Percentiles rank a stretch among this genome's conserved stretches.
phyloP scores from a whole-genome alignment of 164 flowering plant genomes.

The Berberis thunbergii region DNA sequence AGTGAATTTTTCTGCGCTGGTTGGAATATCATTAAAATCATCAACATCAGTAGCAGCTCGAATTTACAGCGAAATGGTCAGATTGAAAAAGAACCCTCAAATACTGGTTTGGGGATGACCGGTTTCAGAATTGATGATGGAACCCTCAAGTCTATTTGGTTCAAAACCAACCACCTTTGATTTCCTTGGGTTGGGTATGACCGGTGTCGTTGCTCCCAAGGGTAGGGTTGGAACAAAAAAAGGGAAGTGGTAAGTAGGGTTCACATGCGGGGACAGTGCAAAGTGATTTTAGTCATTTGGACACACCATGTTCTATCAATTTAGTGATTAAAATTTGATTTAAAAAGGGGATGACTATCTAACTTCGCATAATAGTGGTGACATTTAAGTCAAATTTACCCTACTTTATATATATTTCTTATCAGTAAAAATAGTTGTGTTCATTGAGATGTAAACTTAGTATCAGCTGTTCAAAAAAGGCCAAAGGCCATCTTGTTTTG shows the following conservation, averaged over 20 bases:
- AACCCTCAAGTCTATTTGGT: conserved; percentile 46
- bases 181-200: conserved; percentile 77
- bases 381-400: too few species aligned
- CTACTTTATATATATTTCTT: too few species aligned
- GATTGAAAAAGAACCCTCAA: conserved; percentile 22
- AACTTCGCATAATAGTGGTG: too few species aligned
- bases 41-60: conserved; percentile 18
- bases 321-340: too few species aligned
- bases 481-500: neutral
- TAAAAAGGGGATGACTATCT: too few species aligned
- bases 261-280: too few species aligned
- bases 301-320: too few species aligned
- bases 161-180: conserved; percentile 68
- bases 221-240: conserved; percentile 19
- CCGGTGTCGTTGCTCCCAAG: conserved; percentile 36
- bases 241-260: too few species aligned
- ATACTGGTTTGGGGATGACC: conserved; percentile 40
- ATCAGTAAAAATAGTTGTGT: too few species aligned
- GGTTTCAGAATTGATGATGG: conserved; percentile 58
- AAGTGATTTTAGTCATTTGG: too few species aligned
- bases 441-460: too few species aligned
- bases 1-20: conserved; percentile 59
- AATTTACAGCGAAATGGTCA: conserved; percentile 26
- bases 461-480: too few species aligned
- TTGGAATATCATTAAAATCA: conserved; percentile 49